Percentiles rank a stretch among this genome's conserved stretches.
These are phyloP conservation scores for Nemophila menziesii DNA, from an alignment of 257 asterid species.

Conservation along the genomic window DNA sequence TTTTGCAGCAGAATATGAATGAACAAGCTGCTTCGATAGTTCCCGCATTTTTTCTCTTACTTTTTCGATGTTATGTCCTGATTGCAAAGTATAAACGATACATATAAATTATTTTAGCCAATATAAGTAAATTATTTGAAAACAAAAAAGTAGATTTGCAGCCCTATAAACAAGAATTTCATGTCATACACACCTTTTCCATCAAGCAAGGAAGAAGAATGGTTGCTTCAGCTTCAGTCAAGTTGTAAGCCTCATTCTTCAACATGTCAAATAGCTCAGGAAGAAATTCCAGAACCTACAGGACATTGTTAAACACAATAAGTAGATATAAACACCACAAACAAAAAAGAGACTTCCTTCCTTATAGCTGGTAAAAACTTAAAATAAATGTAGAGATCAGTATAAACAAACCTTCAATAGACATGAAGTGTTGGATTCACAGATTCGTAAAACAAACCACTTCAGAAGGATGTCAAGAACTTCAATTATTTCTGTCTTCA, in stretches of 20 bases:
- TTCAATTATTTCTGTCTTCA: slow-evolving; percentile 65
- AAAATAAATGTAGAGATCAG: background rate
- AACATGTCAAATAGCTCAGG: slow-evolving; percentile 81
- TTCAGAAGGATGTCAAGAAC: slow-evolving; percentile 76
- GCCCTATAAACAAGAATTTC: slow-evolving; percentile 1
- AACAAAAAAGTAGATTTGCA: background rate
- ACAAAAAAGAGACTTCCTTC: background rate
- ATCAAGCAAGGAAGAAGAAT: slow-evolving; percentile 87
- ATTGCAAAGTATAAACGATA: slow-evolving; percentile 49
- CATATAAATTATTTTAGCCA: background rate
- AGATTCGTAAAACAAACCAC: slow-evolving; percentile 91
- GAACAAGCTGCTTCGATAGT: slow-evolving; percentile 66
- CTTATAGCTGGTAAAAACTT: background rate
- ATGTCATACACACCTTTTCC: slow-evolving; percentile 56
- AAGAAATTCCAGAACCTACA: slow-evolving; percentile 93
- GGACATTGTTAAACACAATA: slow-evolving; percentile 10
- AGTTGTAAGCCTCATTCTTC: slow-evolving; percentile 71
- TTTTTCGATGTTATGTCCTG: slow-evolving; percentile 92
- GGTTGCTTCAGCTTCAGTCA: slow-evolving; percentile 97
- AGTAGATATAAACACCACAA: background rate
- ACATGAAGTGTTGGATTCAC: slow-evolving; percentile 92
- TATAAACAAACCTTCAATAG: slow-evolving; percentile 54
- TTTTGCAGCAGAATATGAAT: slow-evolving; percentile 71
- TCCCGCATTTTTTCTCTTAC: slow-evolving; percentile 94
- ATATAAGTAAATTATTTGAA: too few relatives aligned